Conservation (phyloP, 1,284 basidiomycete genomes). For the Ustilago loliicola region DNA sequence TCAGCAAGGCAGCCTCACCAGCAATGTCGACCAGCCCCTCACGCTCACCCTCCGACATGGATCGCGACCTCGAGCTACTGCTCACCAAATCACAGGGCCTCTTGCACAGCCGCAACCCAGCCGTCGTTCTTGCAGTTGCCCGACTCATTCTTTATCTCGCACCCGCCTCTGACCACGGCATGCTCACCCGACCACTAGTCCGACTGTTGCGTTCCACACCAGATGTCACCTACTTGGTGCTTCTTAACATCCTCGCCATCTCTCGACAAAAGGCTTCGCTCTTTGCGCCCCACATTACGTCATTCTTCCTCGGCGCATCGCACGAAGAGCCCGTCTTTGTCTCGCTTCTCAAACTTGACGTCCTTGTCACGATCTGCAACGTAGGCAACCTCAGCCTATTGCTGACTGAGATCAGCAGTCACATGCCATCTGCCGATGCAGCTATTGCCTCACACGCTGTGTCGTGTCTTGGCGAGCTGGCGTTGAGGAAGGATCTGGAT, state of each 20-base stretch:
- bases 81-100: slow-evolving; percentile 52
- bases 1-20: background rate
- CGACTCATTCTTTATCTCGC: slow-evolving; percentile 42
- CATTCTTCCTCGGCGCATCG: slow-evolving; percentile 56
- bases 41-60: slow-evolving; percentile 29
- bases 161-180: slow-evolving; percentile 24
- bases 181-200: slow-evolving; percentile 40
- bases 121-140: slow-evolving; percentile 54
- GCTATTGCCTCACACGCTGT: slow-evolving; percentile 50
- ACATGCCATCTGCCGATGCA: slow-evolving; percentile 39
- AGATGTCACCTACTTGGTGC: slow-evolving; percentile 53
- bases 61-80: slow-evolving; percentile 62
- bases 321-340: slow-evolving; percentile 56
- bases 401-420: slow-evolving; percentile 43
- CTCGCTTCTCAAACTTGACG: slow-evolving; percentile 58
- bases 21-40: background rate
- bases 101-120: slow-evolving; percentile 57
- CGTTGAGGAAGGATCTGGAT: slow-evolving; percentile 25
- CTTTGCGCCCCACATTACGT: slow-evolving; percentile 40
- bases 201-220: slow-evolving; percentile 49
- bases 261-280: slow-evolving; percentile 24
- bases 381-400: slow-evolving; percentile 22
- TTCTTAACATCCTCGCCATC: slow-evolving; percentile 47
- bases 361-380: slow-evolving; percentile 47
- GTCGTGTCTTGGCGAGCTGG: slow-evolving; percentile 48